Percentiles rank a stretch among this genome's conserved stretches.
Evolutionary conservation across 768 basidiomycete species (phyloP).

Genomic region (Boletus barrowsii): DNA sequence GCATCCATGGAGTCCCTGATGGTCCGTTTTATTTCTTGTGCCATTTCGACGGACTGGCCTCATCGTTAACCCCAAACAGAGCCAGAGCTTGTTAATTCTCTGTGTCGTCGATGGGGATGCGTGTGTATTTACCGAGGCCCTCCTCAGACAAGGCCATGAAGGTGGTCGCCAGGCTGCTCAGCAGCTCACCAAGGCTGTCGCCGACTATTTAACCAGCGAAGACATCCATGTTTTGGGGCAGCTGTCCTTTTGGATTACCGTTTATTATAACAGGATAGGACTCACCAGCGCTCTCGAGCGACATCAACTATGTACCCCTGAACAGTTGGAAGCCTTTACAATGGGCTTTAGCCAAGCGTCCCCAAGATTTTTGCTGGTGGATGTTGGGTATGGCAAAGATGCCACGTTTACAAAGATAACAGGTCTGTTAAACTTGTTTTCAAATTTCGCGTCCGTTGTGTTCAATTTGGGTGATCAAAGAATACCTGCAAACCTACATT

Average conservation of each 20-base stretch:
- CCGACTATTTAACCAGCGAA: constrained; percentile 62
- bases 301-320: constrained; percentile 55
- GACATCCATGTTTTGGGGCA: constrained; percentile 58
- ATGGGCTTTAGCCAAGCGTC: constrained; percentile 72
- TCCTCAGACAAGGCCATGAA: constrained; percentile 59
- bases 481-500: constrained; percentile 67
- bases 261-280: constrained; percentile 65
- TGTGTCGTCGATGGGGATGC: constrained; percentile 75
- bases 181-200: constrained; percentile 63
- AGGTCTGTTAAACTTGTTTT: constrained; percentile 41
- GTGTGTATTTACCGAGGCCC: constrained; percentile 58
- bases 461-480: constrained; percentile 33
- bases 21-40: constrained; percentile 20
- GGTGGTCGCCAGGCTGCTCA: constrained; percentile 64
- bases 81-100: constrained; percentile 64
- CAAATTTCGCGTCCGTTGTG: neutral
- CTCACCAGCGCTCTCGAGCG: constrained; percentile 49
- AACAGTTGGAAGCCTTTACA: constrained; percentile 69
- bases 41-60: neutral
- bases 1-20: constrained; percentile 54
- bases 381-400: constrained; percentile 64
- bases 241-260: constrained; percentile 71
- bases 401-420: constrained; percentile 65
- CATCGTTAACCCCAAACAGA: constrained; percentile 35
- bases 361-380: constrained; percentile 65